phyloP scores from a whole-genome alignment of 2,329 filamentous ascomycete species.

The Cordyceps tenuipes region DNA sequence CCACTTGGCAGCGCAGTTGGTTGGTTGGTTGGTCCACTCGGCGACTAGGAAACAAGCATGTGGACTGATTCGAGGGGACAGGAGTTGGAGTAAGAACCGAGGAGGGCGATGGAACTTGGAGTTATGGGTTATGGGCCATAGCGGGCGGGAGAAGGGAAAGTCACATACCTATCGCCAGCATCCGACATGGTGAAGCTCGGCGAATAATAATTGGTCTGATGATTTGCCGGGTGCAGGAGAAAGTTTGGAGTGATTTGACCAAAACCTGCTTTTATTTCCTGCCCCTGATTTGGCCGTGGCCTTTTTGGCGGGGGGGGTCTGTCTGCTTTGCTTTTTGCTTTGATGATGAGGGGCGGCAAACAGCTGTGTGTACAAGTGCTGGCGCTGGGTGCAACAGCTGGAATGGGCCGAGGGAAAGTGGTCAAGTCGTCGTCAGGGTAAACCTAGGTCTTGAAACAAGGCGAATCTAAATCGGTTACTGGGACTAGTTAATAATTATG shows the following conservation, averaged over 20 bases:
- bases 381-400: too few relatives aligned
- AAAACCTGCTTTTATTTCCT: background rate
- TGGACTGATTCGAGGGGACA: slow-evolving; percentile 4
- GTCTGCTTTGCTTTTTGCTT: background rate
- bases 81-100: background rate
- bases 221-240: background rate
- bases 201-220: background rate
- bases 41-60: slow-evolving; percentile 1
- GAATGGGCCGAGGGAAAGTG: too few relatives aligned
- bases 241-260: background rate
- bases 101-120: background rate
- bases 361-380: background rate
- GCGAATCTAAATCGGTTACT: too few relatives aligned
- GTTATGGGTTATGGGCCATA: background rate
- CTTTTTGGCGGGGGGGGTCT: background rate
- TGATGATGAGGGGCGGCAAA: slow-evolving; percentile 6
- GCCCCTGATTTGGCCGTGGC: background rate
- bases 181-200: slow-evolving; percentile 22
- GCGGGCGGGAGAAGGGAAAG: background rate
- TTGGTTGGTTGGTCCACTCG: slow-evolving; percentile 2
- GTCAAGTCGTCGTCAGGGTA: too few relatives aligned
- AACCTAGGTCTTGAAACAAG: too few relatives aligned
- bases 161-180: slow-evolving; percentile 22
- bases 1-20: background rate
- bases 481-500: too few relatives aligned